A percentile compares a stretch with the other conserved stretches of the same genome.
Evolutionary conservation across 2,329 filamentous ascomycete genomes (phyloP).

Genomic region (Fusarium sp.): DNA sequence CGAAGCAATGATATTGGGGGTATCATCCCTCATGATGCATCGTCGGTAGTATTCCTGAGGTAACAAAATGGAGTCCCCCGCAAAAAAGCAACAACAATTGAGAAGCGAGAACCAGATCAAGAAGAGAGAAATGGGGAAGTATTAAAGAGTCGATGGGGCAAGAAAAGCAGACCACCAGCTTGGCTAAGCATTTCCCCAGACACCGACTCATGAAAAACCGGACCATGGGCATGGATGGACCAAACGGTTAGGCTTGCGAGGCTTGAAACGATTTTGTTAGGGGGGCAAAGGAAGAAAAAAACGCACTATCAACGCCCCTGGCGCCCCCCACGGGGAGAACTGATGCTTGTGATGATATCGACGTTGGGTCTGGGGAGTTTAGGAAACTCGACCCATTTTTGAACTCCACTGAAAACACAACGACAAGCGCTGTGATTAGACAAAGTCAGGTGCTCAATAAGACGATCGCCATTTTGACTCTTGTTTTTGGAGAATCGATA

Average conservation of each 20-base stretch:
- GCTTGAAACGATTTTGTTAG: constrained; percentile 5
- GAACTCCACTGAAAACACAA: constrained; percentile 5
- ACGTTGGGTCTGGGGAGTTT: constrained; percentile 11
- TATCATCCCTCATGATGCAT: constrained; percentile 39
- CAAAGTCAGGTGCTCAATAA: constrained; percentile 1
- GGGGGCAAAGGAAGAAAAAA: neutral
- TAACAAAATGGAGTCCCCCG: neutral
- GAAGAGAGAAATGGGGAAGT: constrained; percentile 11
- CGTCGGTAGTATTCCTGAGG: neutral
- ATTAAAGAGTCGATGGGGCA: constrained; percentile 17
- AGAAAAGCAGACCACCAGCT: neutral
- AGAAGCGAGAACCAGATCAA: constrained; percentile 3
- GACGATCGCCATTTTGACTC: constrained; percentile 1
- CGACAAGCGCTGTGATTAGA: neutral
- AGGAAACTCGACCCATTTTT: neutral
- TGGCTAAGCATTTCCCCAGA: constrained; percentile 12
- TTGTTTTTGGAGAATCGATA: neutral
- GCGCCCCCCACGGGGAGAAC: constrained; percentile 25
- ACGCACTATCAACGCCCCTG: constrained; percentile 6
- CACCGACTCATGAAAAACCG: constrained; percentile 1
- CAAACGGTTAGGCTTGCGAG: constrained; percentile 9
- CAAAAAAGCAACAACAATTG: neutral
- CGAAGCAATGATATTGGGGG: constrained; percentile 36
- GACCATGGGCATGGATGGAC: neutral
- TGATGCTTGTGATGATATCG: constrained; percentile 9